Conservation (phyloP, 192 early-diverging fungal species). For the Funneliformis geosporum region DNA sequence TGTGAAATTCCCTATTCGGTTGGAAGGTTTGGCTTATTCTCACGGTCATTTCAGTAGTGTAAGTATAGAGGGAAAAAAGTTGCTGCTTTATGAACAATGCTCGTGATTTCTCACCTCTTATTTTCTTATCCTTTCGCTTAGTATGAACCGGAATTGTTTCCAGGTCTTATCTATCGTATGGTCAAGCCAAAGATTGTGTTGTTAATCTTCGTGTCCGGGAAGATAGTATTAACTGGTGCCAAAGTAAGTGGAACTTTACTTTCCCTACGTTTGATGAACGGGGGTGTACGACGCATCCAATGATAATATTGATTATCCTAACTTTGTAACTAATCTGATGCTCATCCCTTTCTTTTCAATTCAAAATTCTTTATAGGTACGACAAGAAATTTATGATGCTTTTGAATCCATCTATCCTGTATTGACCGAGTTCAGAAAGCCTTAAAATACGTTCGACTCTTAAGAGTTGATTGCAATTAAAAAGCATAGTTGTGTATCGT, state of each 20-base stretch:
- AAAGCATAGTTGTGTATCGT: not conserved
- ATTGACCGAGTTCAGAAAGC: conserved; percentile 83
- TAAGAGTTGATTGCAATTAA: not conserved
- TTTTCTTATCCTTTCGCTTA: conserved; percentile 34
- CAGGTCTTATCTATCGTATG: conserved; percentile 99
- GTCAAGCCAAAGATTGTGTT: conserved; percentile 97
- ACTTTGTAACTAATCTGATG: not conserved
- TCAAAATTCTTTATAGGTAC: conserved; percentile 42
- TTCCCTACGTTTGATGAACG: not conserved
- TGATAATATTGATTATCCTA: no score
- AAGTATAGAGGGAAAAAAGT: conserved; percentile 39
- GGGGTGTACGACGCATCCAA: conserved; percentile 7
- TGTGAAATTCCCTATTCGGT: conserved; percentile 98
- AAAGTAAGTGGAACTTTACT: conserved; percentile 55
- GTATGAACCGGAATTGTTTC: conserved; percentile 99
- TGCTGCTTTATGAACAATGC: not conserved
- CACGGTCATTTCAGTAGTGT: conserved; percentile 91
- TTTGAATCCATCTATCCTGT: conserved; percentile 99
- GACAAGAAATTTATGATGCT: conserved; percentile 98
- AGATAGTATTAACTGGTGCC: conserved; percentile 99
- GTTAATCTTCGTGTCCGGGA: conserved; percentile 98
- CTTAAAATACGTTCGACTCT: conserved; percentile 40
- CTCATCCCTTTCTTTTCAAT: conserved; percentile 14
- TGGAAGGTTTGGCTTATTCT: conserved; percentile 93
- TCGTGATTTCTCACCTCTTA: not conserved